Base-by-base conservation (phyloP, 2,329 filamentous ascomycete genomes). In the Microcyclospora pomicola region DNA sequence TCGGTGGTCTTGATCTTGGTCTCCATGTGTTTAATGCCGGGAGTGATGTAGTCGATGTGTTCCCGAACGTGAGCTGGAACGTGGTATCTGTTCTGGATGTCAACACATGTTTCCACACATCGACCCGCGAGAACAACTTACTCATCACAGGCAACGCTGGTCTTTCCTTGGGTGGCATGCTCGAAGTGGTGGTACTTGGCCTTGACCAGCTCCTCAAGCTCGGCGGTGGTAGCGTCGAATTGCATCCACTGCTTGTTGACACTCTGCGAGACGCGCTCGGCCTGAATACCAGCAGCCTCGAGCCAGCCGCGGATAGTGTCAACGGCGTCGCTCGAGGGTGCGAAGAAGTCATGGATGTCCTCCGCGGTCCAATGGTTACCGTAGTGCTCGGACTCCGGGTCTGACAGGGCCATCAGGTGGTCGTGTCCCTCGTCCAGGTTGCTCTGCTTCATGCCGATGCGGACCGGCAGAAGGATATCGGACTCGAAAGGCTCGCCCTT, bases 161-260 rank as follows among this genome's bases (percentile, higher is more conserved):
- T 51, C 27, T 53, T 54, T 1, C 67, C 73, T 33, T 69, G 57
- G 6, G 66, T 58, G 10, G 67, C 66, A 54, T 76, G 71, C 52
- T 80, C 73, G 42, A 72, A 69, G 28, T 75, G 65, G 39, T 75
- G 71, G 36, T 70, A 75, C 45, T 77, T 73, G 37, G 62, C 55
- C 45, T 57, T 53, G 13, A 67, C 49, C 3, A 67, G 48, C 16
- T 41, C 41, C 24, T 67, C 64, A 2, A 57, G 57, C 35, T 67
- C 55, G 5, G 46, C 41, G 7, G 58, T 57, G 2, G 56, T 52
- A 9, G 61, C 59, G 43, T 66, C 60, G 34, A 67, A 63, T 43
- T 64, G 59, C 31, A 67, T 45, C 64, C 62, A 67, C 50, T 64
- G 48, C 35, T 44, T 42, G 40, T 49, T 46, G 38, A 38, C 29